Base-by-base conservation (phyloP, 2,329 filamentous ascomycete species). In the Acrocalymma vagum region DNA sequence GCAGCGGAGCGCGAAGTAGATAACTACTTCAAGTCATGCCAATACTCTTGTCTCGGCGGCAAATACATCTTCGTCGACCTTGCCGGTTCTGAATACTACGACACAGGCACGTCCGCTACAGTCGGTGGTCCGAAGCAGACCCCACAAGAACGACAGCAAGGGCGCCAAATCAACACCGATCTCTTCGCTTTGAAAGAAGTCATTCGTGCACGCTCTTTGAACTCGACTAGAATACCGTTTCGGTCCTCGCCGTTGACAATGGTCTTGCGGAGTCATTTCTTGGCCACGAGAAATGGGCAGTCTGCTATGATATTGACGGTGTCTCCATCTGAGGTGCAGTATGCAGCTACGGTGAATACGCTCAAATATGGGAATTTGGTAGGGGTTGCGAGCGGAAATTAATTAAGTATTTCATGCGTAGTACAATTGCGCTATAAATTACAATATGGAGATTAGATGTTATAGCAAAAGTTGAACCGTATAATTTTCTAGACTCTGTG, bases 51-150 rank as follows among this genome's bases (percentile, higher is more conserved):
- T 30, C 55, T 77, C 1, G 73, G 73, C 2, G 73, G 63, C 0
- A 75, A 69, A 40, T 60, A 74, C 31, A 65, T 75, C 8, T 77
- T 76, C 57, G 71, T 77, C 1, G 74, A 78, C 42, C 57, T 77
- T 5, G 74, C 74, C 2, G 74, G 73, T 2, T 63, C 74, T 0
- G 74, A 78, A 46, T 76, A 72, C 32, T 68, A 69, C 41, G 58
- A 69, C 22, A n/a, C n/a, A n/a, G n/a, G n/a, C n/a, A n/a, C n/a
- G n/a, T n/a, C n/a, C n/a, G n/a, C n/a, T n/a, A n/a, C 60, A 66
- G 13, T 26, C 28, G 25, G 27, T n/a, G 25, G 29, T 14, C 29
- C 44, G 1, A 68, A 62, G 30, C 68, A 67, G 43, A 70, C 64
- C 0, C 47, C 63, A 0, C 66, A 74, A 31, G 74, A 76, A 42